A percentile compares a stretch with the other conserved stretches of the same genome.
phyloP scores from a whole-genome alignment of 2,329 filamentous ascomycete species.

The Fusarium haematococcum region DNA sequence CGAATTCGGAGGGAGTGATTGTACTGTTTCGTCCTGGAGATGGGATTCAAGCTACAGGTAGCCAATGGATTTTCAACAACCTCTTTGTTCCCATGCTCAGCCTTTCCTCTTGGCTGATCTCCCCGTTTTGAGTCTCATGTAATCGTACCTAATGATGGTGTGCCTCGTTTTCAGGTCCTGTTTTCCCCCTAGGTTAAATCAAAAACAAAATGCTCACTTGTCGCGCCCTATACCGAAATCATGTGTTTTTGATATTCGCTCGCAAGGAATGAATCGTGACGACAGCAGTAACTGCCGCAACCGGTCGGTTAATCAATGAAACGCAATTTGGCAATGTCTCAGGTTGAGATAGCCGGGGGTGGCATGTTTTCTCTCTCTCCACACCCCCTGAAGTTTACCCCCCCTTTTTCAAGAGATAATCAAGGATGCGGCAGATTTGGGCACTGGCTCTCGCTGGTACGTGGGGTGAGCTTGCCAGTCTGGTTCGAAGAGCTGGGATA shows the following conservation, averaged over 20 bases:
- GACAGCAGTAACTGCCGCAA: not conserved
- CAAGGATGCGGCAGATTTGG: not conserved
- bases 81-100: not conserved
- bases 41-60: not conserved
- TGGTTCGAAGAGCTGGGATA: constrained; percentile 59
- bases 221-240: not conserved
- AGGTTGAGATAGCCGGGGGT: not conserved
- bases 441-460: constrained; percentile 42
- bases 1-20: not conserved
- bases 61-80: not conserved
- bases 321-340: not conserved
- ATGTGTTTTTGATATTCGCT: not conserved
- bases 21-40: not conserved
- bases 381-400: not conserved
- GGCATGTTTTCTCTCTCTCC: not conserved
- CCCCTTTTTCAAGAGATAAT: not conserved
- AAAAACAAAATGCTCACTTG: not conserved
- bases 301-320: not conserved
- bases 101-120: not conserved
- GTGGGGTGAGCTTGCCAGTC: constrained; percentile 53
- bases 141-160: not conserved
- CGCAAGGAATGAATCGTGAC: constrained; percentile 1
- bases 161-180: not conserved
- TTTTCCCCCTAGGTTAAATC: not conserved
- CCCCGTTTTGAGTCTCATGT: not conserved